Evolutionary conservation across 805 yeast genomes (phyloP).

Genomic region (Yueomyces sp.): DNA sequence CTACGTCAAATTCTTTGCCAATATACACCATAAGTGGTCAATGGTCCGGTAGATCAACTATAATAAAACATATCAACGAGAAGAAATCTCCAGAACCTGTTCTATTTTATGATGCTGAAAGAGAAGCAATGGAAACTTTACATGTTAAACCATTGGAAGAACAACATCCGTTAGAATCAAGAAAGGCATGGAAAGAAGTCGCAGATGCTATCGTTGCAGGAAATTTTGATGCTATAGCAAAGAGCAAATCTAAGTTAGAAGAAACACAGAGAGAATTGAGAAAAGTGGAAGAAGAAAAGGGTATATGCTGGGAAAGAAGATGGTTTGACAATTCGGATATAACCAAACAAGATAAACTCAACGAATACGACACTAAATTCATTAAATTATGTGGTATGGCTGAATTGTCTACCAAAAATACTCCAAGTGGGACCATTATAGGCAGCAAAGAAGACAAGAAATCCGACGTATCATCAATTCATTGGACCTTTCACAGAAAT

Average conservation of each 20-base stretch:
- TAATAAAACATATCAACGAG: constrained; percentile 35
- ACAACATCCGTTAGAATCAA: constrained; percentile 72
- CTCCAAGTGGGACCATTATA: constrained; percentile 51
- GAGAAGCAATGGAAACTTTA: constrained; percentile 41
- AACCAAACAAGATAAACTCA: constrained; percentile 4
- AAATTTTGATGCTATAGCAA: constrained; percentile 63
- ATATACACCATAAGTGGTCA: constrained; percentile 78
- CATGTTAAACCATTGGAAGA: constrained; percentile 69
- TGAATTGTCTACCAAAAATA: constrained; percentile 47
- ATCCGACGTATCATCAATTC: constrained; percentile 33
- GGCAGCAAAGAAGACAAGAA: constrained; percentile 43
- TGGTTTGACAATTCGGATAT: constrained; percentile 57
- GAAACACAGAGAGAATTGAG: constrained; percentile 78
- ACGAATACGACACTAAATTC: constrained; percentile 26
- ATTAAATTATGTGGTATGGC: constrained; percentile 34
- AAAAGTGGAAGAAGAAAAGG: constrained; percentile 54
- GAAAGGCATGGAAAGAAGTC: constrained; percentile 87
- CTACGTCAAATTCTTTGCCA: constrained; percentile 44
- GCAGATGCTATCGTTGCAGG: constrained; percentile 75
- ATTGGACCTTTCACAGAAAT: constrained; percentile 58
- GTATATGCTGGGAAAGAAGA: constrained; percentile 61
- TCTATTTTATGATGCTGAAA: constrained; percentile 53
- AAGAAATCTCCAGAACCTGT: constrained; percentile 5
- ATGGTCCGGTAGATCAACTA: constrained; percentile 77
- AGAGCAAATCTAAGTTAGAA: constrained; percentile 70